Base-by-base conservation (phyloP, 176 grass and related monocot genomes). In the Saccharum spontaneum region DNA sequence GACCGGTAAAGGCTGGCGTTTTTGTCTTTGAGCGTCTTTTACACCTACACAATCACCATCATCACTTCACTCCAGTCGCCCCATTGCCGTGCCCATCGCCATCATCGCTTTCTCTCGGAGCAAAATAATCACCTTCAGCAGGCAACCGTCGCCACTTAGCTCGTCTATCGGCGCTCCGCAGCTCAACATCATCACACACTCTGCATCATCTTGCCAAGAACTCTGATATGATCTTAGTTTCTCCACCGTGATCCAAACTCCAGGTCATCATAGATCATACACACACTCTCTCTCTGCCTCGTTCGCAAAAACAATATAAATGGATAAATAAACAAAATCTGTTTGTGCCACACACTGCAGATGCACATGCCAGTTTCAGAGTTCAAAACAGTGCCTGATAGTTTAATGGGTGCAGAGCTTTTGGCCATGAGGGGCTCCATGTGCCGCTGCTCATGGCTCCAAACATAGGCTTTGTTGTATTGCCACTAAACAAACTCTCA, bases 371-470 rank as follows among this genome's bases (percentile, higher is more conserved):
- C 60, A 48, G 68, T 10, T 63, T 37, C 74, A 33, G 15, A 64
- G 31, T 78, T 68, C 50, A 54, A 75, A 83, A 75, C 84, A 83
- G 68, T 69, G 60, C 80, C 30, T 6, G 63, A 71, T 82, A 40
- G 66, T 82, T 82, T 82, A 71, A 57, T 71, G 22, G 79, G 67
- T 7, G 79, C 48, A 14, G 81, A 79, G 75, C 84, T 69, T 86
- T 83, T 62, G 84, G 74, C 49, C 80, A 74, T 23, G 77, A 92
- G 79, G 83, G 79, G 83, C 75, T 86, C 86, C 86, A 91, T 88
- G 90, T 91, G 89, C 63, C 77, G 37, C 41, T 41, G 86, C 77
- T 81, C 85, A 85, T 91, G 82, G 66, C 90, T 88, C 89, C 76
- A 88, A 88, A 82, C 90, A 40, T 85, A 88, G 86, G 78, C 73